Percentiles rank a stretch among this genome's conserved stretches.
phyloP scores from a whole-genome alignment of 2,329 filamentous ascomycete species.

The Aspergillus eucalypticola region DNA sequence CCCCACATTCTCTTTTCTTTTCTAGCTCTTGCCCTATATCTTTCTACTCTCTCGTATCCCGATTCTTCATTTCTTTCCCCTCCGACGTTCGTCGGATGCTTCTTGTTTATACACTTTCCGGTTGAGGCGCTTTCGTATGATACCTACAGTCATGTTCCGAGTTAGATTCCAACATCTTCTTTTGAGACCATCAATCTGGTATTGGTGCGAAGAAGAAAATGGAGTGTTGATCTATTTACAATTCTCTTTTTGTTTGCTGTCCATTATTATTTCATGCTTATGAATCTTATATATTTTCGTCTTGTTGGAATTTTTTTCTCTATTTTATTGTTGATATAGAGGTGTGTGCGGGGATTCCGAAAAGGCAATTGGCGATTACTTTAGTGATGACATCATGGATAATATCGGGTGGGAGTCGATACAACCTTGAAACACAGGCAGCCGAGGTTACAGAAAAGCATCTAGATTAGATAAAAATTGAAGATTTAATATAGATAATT shows the following conservation, averaged over 20 bases:
- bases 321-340: neutral
- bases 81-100: neutral
- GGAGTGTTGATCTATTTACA: neutral
- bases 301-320: neutral
- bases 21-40: neutral
- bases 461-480: neutral
- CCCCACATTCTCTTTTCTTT: neutral
- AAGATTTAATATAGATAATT: neutral
- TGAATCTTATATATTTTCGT: neutral
- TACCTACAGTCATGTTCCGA: constrained; percentile 20
- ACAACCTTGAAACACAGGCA: neutral
- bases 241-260: neutral
- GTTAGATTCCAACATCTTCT: constrained; percentile 11
- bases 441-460: neutral
- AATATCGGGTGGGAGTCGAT: neutral
- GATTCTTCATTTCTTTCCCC: neutral
- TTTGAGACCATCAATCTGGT: constrained; percentile 3
- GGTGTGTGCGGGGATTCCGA: neutral
- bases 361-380: neutral
- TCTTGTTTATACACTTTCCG: constrained; percentile 7
- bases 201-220: neutral
- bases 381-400: neutral
- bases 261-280: neutral
- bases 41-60: constrained; percentile 1
- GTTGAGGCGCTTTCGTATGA: constrained; percentile 13